Percentiles rank a stretch among this genome's conserved stretches.
Conservation (phyloP, 192 early-diverging fungal species). For the Helicostylum pulchrum region DNA sequence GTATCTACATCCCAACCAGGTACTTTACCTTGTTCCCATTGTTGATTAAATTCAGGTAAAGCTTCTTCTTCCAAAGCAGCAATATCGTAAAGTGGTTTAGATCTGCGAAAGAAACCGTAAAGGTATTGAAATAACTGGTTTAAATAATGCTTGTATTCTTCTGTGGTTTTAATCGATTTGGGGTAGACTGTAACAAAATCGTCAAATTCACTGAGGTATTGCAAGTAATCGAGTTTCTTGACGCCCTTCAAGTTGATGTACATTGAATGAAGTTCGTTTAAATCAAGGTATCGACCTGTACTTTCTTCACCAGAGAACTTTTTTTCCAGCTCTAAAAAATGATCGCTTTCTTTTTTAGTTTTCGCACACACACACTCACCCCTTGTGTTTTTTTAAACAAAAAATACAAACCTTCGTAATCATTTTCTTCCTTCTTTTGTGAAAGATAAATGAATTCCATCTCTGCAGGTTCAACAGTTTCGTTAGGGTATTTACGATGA, state of each 20-base stretch:
- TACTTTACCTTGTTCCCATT: constrained; percentile 58
- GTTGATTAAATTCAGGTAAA: constrained; percentile 51
- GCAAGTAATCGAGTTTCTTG: constrained; percentile 61
- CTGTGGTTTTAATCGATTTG: constrained; percentile 52
- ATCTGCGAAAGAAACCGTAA: constrained; percentile 65
- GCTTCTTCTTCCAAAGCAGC: constrained; percentile 48
- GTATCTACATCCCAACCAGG: constrained; percentile 62
- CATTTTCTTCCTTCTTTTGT: constrained; percentile 42
- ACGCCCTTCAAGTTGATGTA: constrained; percentile 80
- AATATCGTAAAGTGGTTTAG: constrained; percentile 77
- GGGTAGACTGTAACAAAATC: constrained; percentile 50
- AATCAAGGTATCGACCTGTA: constrained; percentile 80
- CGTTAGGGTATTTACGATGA: constrained; percentile 76
- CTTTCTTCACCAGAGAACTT: constrained; percentile 94
- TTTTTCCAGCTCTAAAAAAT: constrained; percentile 63
- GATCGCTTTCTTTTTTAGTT: constrained; percentile 1
- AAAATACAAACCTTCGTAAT: constrained; percentile 24
- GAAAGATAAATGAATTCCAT: constrained; percentile 60
- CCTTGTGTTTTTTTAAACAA: not conserved
- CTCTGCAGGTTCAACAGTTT: constrained; percentile 76
- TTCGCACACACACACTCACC: too few species aligned
- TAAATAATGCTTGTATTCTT: constrained; percentile 71
- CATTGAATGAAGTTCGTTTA: constrained; percentile 73
- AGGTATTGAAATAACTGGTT: constrained; percentile 62
- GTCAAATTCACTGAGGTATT: constrained; percentile 66